Evolutionary conservation across 2,329 filamentous ascomycete genomes (phyloP).

Genomic region (Phialophora macrospora): DNA sequence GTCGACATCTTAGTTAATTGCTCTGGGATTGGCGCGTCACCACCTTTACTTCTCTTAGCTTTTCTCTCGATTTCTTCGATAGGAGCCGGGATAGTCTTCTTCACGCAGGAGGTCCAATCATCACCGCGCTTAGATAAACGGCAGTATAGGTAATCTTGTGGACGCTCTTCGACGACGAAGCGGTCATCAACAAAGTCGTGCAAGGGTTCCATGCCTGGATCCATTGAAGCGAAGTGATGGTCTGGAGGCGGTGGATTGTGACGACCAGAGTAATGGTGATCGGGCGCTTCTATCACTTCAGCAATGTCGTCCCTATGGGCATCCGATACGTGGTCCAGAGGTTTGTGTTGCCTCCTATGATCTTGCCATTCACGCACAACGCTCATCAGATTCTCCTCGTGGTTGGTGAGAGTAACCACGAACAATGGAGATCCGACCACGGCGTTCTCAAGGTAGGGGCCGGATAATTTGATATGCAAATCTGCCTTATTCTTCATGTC

Average conservation of each 20-base stretch:
- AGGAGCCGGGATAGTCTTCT: constrained; percentile 22
- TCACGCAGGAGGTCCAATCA: constrained; percentile 29
- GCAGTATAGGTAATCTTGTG: constrained; percentile 32
- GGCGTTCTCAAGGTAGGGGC: neutral
- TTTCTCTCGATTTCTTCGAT: constrained; percentile 33
- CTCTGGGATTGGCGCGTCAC: constrained; percentile 26
- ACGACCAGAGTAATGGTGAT: neutral
- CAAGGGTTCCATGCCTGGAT: constrained; percentile 18
- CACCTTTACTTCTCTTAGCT: constrained; percentile 25
- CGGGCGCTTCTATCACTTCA: neutral
- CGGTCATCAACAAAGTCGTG: constrained; percentile 18
- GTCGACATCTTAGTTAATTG: constrained; percentile 30
- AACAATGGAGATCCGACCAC: neutral
- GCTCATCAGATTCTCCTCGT: neutral
- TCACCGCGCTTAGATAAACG: constrained; percentile 31
- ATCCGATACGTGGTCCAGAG: neutral
- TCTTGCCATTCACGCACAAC: neutral
- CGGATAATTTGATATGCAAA: too few species aligned
- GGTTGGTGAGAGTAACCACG: neutral
- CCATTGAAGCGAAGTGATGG: constrained; percentile 27
- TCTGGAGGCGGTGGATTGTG: constrained; percentile 24
- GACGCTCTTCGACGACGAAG: constrained; percentile 24
- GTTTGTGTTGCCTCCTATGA: neutral
- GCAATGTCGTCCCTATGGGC: neutral
- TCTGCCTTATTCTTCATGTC: too few species aligned